Evolutionary conservation across 2,329 filamentous ascomycete species (phyloP), one percentile per base, ranked within the genome.

Genomic region (Aspergillus costaricaensis): DNA sequence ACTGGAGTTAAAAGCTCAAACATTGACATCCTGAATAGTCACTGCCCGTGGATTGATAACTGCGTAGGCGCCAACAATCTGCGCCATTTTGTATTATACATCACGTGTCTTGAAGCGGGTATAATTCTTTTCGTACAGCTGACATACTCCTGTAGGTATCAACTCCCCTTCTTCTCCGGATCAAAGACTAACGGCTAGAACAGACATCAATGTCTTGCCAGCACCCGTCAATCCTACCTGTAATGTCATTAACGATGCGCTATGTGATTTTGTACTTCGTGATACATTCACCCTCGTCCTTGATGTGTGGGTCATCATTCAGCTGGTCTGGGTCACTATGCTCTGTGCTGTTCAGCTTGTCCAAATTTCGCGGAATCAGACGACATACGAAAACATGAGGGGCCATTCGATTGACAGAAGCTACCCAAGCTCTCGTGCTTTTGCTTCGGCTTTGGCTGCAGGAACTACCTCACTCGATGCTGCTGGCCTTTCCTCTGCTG

Each of bases 31-130:
- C 23, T 64, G 14, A 48, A 64, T 66, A 96, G 92, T 72, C 95
- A 99, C 74, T 99, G 95, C 72, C 95, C 95, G 0, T 99, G 95
- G 95, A 91, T 98, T 23, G 91, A 96, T 78, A 98, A 97, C 77
- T 99, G 95, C 70, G 86, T 99, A 44, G 95, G 91, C 47, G 86
- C 95, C 65, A 98, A 98, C 80, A 99, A 98, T 75, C 91, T 98
- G 72, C 88, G 95, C 14, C 93, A 97, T 68, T 99, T 99, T 76
- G 90, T 97, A 71, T 80, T 97, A 53, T 99, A 98, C 74, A 85
- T 99, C 17, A 79, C 96, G 44, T 88, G 79, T 69, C 80, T 99
- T 63, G 90, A 92, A 57, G 65, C 90, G 15, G 92, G 92, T 30
- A 89, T 98, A 38, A 65, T 91, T 2, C 70, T 86, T 2, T 88